Base-by-base conservation (phyloP, 345 rosid species). In the Psidium friedrichsthalianum region DNA sequence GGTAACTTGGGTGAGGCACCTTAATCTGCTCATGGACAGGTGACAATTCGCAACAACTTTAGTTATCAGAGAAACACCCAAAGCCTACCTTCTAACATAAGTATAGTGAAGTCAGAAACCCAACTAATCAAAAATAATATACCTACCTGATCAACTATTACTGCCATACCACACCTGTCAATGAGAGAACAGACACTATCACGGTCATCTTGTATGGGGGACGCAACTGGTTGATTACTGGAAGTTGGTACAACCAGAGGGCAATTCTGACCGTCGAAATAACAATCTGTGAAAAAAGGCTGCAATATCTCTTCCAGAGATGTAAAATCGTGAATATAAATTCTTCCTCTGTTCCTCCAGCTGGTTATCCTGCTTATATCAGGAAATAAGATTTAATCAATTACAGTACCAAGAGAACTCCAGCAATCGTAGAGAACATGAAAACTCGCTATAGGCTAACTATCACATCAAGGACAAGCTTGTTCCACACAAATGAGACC, bases 121-220 rank as follows among this genome's bases (percentile, higher is more conserved):
- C 80, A 47, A 57, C 13, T 51, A 84, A 56, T n/a, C 14, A 80
- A 82, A 36, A 36, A 18, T 13, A 69, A 86, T 88, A 83, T 32
- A 32, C 57, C 76, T 90, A 97, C 99, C 99, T 94, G 96, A 90
- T 97, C 99, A 88, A 97, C 94, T 87, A 97, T 92, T 86, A 96
- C 99, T 52, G 95, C 96, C 96, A 96, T 94, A 86, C 99, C 98
- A 91, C 98, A 97, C 89, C 94, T 92, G 90, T 97, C 99, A 86
- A 97, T 90, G 76, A 97, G 95, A 85, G 99, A 97, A 91, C 91
- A 95, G 89, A 89, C 90, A 53, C 84, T 82, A 78, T 90, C 94
- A 18, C 76, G 90, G 86, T 90, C 91, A 83, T 90, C 94, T 27
- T 86, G 84, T 32, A 85, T 82, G 87, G 92, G 92, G 87, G 95